Evolutionary conservation across 192 early-diverging fungal species (phyloP).

Genomic region (Fimicolochytrium jonesii): DNA sequence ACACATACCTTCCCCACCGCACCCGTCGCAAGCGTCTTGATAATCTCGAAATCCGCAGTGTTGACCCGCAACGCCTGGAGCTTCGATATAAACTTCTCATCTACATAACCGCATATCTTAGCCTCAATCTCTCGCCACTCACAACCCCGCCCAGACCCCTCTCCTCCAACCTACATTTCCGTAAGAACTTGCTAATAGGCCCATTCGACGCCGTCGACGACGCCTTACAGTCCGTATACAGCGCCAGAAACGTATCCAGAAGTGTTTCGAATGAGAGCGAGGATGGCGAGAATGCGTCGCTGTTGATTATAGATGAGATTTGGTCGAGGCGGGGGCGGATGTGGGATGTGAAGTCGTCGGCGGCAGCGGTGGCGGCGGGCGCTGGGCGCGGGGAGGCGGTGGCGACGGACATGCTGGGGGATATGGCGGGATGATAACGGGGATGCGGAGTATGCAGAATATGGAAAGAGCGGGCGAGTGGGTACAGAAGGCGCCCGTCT

Average conservation of each 20-base stretch:
- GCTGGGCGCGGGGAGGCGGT: not conserved
- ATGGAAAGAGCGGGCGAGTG: no score
- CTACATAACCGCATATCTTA: conserved; percentile 21
- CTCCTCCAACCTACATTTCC: conserved; percentile 36
- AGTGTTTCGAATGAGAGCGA: conserved; percentile 49
- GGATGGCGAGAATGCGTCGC: conserved; percentile 24
- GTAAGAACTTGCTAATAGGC: conserved; percentile 40
- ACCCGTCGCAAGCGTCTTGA: conserved; percentile 71
- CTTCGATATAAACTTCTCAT: conserved; percentile 34
- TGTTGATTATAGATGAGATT: conserved; percentile 29
- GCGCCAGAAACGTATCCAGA: conserved; percentile 48
- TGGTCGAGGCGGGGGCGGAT: conserved; percentile 35
- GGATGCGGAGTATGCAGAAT: no score
- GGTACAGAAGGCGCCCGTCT: no score
- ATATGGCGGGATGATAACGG: no score
- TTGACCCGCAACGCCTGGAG: conserved; percentile 58
- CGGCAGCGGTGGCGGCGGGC: not conserved
- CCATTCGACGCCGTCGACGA: conserved; percentile 32
- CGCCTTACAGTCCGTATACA: conserved; percentile 50
- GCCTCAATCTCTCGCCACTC: not conserved
- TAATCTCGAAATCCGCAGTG: conserved; percentile 68
- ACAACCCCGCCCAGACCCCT: conserved; percentile 4
- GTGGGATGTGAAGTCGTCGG: conserved; percentile 10
- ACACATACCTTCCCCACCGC: conserved; percentile 63
- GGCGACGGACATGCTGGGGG: not conserved